Percentiles rank a stretch among this genome's conserved stretches.
Evolutionary conservation across 1,284 basidiomycete genomes (phyloP).

Genomic region (Ceratobasidium sp.): DNA sequence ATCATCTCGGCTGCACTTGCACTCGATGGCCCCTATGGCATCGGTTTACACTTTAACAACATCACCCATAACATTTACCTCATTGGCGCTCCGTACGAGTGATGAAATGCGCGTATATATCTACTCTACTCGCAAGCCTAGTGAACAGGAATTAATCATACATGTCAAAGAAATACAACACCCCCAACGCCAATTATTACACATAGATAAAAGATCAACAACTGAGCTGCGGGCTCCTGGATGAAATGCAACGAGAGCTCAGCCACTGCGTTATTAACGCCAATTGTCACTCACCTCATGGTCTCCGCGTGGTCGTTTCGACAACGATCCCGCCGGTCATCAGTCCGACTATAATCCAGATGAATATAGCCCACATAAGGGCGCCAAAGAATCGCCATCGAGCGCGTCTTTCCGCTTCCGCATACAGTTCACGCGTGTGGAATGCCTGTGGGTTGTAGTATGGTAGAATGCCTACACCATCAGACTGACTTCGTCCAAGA

Average conservation of each 20-base stretch:
- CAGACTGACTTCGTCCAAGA: not conserved
- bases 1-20: not conserved
- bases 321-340: slow-evolving; percentile 47
- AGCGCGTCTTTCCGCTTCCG: slow-evolving; percentile 54
- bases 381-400: slow-evolving; percentile 57
- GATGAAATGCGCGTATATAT: not conserved
- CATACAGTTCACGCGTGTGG: slow-evolving; percentile 11
- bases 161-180: slow-evolving; percentile 9
- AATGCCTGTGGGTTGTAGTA: slow-evolving; percentile 29
- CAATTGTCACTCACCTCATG: slow-evolving; percentile 40
- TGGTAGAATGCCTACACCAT: slow-evolving; percentile 30
- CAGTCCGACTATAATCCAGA: slow-evolving; percentile 49
- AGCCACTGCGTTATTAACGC: slow-evolving; percentile 16
- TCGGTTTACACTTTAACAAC: too few species aligned
- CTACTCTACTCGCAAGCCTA: not conserved
- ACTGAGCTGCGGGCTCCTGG: not conserved
- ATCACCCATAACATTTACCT: too few species aligned
- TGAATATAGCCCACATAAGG: slow-evolving; percentile 53
- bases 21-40: too few species aligned
- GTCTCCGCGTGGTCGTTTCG: slow-evolving; percentile 41
- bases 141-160: slow-evolving; percentile 9
- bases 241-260: slow-evolving; percentile 6
- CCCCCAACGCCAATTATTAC: slow-evolving; percentile 6
- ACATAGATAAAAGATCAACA: slow-evolving; percentile 35
- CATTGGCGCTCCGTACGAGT: too few species aligned